A percentile compares a stretch with the other conserved stretches of the same genome.
Conservation (phyloP, 768 basidiomycete genomes). For the Hirschioporus abietinus region DNA sequence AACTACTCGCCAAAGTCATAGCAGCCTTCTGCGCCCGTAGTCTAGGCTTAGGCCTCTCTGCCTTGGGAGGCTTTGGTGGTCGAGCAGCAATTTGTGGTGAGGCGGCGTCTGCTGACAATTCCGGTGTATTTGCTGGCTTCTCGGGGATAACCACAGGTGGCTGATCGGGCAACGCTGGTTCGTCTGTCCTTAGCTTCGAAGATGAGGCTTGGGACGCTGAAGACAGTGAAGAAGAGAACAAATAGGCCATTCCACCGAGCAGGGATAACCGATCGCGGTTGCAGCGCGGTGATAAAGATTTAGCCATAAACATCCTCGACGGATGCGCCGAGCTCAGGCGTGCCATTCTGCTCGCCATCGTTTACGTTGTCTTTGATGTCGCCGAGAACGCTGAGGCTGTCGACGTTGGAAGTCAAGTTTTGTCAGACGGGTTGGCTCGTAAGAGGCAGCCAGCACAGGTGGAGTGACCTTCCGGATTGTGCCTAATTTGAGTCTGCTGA, state of each 20-base stretch:
- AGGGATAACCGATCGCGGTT: conserved; percentile 10
- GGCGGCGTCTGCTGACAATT: conserved; percentile 49
- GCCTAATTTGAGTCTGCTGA: neutral
- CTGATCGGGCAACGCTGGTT: conserved; percentile 33
- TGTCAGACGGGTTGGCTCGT: neutral
- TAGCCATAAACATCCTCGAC: neutral
- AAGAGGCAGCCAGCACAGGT: neutral
- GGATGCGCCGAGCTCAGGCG: neutral
- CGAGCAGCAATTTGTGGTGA: conserved; percentile 70
- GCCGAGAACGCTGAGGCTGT: neutral
- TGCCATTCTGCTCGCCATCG: neutral
- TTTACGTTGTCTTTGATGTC: neutral
- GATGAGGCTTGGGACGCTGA: conserved; percentile 13
- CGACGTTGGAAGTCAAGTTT: neutral
- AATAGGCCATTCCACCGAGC: neutral
- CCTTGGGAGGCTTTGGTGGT: conserved; percentile 64
- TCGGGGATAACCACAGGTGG: conserved; percentile 48
- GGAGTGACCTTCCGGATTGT: neutral
- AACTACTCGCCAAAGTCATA: conserved; percentile 51
- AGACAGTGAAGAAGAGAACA: conserved; percentile 14
- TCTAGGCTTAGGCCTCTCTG: conserved; percentile 56
- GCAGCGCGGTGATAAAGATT: conserved; percentile 34
- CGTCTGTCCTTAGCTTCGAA: neutral
- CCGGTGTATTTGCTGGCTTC: neutral
- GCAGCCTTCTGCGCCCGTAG: conserved; percentile 74